phyloP scores from a whole-genome alignment of 108 stramenopile species.

The Stephanodiscus minutulus region DNA sequence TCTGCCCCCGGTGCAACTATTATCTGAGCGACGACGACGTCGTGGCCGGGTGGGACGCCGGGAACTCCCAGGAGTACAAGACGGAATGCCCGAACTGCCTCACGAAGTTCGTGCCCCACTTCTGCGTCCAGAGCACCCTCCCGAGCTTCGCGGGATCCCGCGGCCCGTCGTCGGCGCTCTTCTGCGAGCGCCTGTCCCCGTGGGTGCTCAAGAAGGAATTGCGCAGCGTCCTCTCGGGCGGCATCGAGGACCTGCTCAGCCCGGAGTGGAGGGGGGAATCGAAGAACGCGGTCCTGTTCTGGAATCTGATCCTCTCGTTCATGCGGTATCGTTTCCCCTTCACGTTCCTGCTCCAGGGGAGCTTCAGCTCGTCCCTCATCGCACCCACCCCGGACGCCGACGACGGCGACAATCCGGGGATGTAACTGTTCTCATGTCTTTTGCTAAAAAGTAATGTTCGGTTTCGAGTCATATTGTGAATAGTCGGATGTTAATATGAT shows the following conservation, averaged over 20 bases:
- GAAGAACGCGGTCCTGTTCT: conserved; percentile 84
- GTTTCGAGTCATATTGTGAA: too few relatives aligned
- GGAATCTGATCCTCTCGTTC: conserved; percentile 83
- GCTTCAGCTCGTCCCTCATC: conserved; percentile 79
- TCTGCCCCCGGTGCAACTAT: conserved; percentile 80
- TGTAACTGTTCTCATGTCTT: conserved; percentile 1
- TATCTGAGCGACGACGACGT: conserved; percentile 78
- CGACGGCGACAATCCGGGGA: not conserved
- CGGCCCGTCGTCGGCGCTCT: conserved; percentile 74
- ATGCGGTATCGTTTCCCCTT: conserved; percentile 85
- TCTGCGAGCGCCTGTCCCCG: conserved; percentile 82
- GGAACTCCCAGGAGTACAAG: conserved; percentile 81
- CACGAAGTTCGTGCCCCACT: conserved; percentile 81
- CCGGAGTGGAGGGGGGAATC: conserved; percentile 77
- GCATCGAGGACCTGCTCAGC: conserved; percentile 72
- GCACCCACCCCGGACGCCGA: conserved; percentile 69
- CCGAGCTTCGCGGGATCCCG: conserved; percentile 73
- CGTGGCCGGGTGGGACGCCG: conserved; percentile 72
- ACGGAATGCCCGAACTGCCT: conserved; percentile 75
- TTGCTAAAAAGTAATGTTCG: not conserved
- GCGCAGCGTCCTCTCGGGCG: conserved; percentile 71
- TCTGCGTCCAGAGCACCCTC: conserved; percentile 78
- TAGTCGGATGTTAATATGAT: too few relatives aligned
- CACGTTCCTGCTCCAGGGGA: conserved; percentile 78
- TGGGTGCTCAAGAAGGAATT: conserved; percentile 90